Conservation (phyloP, 176 grass and related monocot species). For the Oropetium thomaeum region DNA sequence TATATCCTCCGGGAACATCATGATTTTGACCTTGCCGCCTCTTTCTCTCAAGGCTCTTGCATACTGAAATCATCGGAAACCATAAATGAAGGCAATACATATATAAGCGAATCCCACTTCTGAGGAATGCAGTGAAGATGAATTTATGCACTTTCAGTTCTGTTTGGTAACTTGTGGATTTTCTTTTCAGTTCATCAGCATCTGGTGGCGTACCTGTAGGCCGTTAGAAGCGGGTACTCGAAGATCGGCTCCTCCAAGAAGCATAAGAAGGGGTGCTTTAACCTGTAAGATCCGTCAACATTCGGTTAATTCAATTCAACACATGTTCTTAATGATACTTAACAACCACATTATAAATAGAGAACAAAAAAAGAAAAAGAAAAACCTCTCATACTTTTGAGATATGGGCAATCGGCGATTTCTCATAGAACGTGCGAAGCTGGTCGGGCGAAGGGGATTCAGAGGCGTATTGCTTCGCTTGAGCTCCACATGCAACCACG, state of each 20-base stretch:
- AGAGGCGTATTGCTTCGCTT: constrained; percentile 60
- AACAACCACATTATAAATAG: neutral
- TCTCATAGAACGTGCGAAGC: constrained; percentile 66
- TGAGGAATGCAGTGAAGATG: no score
- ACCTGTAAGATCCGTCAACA: constrained; percentile 34
- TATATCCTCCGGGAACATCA: constrained; percentile 58
- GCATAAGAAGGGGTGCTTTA: constrained; percentile 48
- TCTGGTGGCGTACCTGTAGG: constrained; percentile 38
- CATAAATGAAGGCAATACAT: neutral
- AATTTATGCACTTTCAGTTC: neutral
- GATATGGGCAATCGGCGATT: constrained; percentile 74
- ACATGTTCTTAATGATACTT: neutral
- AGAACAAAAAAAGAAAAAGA: no score
- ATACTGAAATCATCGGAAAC: constrained; percentile 31
- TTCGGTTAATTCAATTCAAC: neutral
- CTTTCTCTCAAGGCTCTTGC: constrained; percentile 51
- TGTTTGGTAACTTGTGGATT: neutral
- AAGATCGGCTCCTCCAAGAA: constrained; percentile 53
- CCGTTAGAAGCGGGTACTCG: constrained; percentile 51
- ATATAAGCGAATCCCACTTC: no score
- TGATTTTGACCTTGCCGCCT: constrained; percentile 34
- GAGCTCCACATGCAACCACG: constrained; percentile 48
- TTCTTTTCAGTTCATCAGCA: neutral
- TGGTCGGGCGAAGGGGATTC: constrained; percentile 52
- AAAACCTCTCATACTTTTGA: constrained; percentile 61